Evolutionary conservation across 352 stramenopile genomes (phyloP), one percentile per base, ranked within the genome.

Genomic region (Globisporangium spiculum): DNA sequence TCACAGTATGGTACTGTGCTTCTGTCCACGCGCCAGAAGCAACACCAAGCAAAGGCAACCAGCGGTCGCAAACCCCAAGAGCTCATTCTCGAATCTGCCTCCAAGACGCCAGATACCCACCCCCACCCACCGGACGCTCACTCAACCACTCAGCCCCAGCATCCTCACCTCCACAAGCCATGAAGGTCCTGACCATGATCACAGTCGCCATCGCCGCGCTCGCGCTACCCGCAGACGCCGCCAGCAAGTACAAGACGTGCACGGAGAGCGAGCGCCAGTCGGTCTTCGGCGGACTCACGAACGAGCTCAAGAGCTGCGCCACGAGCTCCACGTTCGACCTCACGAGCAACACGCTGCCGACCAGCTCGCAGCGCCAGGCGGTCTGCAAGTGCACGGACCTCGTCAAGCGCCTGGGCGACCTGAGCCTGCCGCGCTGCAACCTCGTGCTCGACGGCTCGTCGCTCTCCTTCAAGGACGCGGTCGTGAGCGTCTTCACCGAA

Each of bases 361-460:
- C 69, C 27, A 65, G 64, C 44, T 36, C 50, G 26, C 66, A 79
- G 70, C 73, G 73, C 48, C 34, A 67, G 55, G 64, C 59, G 27
- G 58, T 79, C 54, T 79, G 73, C 66, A 72, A 79, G 70, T 79
- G 73, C 70, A 65, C 63, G 48, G 18, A 65, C 55, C 70, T 79
- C 24, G 48, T 79, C 26, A 68, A 76, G 66, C 53, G 74, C 41
- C 34, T 79, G 44, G 46, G 58, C 27, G 62, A 79, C 60, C 62
- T 76, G 44, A 48, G 59, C 20, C 57, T 74, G 38, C 73, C 73
- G 38, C 73, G 73, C 48, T 79, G 73, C 64, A 76, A 74, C 52
- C 57, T 79, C 55, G 59, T 60, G 53, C 67, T 79, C 46, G 69
- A 74, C 38, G 70, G 72, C 44, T 75, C 71, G 44, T 0, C 38